Percentiles rank a stretch among this genome's conserved stretches.
Conservation (phyloP, 306 rosid species). For the Gillenia trifoliata region DNA sequence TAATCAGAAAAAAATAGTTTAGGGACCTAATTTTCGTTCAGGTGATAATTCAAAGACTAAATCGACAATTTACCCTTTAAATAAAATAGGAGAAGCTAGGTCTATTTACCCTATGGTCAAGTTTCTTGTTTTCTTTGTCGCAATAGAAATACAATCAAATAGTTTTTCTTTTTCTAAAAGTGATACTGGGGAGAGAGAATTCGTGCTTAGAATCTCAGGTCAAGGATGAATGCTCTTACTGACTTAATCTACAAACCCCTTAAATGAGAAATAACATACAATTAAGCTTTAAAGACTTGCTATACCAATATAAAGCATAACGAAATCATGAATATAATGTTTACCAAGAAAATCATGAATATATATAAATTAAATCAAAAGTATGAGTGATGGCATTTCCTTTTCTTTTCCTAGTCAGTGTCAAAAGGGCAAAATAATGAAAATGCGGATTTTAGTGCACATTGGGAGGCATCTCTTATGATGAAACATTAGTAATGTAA, state of each 20-base stretch:
- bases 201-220: neutral
- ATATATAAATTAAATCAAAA: neutral
- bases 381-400: neutral
- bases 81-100: neutral
- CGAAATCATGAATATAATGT: neutral
- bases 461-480: constrained; percentile 12
- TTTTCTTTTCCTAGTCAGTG: constrained; percentile 5
- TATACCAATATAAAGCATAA: neutral
- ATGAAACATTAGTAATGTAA: neutral
- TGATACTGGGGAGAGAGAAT: neutral
- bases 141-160: neutral
- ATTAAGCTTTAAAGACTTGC: neutral
- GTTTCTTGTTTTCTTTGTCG: neutral
- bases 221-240: no score
- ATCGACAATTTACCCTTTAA: no score
- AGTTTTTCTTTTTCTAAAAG: no score
- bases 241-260: no score
- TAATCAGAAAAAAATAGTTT: no score
- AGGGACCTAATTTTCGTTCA: no score
- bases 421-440: constrained; percentile 3
- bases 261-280: neutral
- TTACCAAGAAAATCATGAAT: neutral
- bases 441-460: neutral
- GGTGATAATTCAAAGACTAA: no score
- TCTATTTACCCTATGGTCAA: neutral